A percentile compares a stretch with the other conserved stretches of the same genome.
phyloP scores from a whole-genome alignment of 2,329 filamentous ascomycete genomes.

The Mollisiaceae sp. region DNA sequence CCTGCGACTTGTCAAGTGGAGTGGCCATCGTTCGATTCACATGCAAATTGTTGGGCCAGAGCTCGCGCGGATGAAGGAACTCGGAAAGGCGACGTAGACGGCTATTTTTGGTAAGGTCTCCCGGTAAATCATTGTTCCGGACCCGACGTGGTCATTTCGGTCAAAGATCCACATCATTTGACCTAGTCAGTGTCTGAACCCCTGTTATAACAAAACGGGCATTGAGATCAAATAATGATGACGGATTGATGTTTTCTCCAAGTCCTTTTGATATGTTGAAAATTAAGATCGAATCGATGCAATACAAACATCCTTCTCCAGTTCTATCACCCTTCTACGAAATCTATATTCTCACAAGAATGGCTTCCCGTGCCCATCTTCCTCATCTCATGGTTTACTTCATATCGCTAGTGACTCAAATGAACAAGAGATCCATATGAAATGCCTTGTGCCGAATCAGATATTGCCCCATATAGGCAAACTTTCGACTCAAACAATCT shows the following conservation, averaged over 20 bases:
- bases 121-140: constrained; percentile 10
- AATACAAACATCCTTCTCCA: no score
- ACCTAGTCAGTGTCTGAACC: neutral
- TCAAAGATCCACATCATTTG: neutral
- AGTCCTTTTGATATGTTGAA: no score
- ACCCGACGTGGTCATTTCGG: neutral
- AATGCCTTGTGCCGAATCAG: no score
- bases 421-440: no score
- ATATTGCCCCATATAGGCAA: neutral
- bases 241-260: no score
- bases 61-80: neutral
- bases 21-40: constrained; percentile 31
- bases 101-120: constrained; percentile 14
- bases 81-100: constrained; percentile 22
- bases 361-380: no score
- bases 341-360: no score
- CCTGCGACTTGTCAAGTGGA: constrained; percentile 20
- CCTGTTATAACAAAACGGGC: neutral
- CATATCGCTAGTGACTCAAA: no score
- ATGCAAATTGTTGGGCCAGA: constrained; percentile 31
- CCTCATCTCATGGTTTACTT: no score
- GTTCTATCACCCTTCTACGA: no score
- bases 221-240: neutral
- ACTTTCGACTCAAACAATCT: neutral
- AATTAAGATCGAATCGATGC: no score